Evolutionary conservation across 352 stramenopile genomes (phyloP).

Genomic region (Phytophthora foliorum): DNA sequence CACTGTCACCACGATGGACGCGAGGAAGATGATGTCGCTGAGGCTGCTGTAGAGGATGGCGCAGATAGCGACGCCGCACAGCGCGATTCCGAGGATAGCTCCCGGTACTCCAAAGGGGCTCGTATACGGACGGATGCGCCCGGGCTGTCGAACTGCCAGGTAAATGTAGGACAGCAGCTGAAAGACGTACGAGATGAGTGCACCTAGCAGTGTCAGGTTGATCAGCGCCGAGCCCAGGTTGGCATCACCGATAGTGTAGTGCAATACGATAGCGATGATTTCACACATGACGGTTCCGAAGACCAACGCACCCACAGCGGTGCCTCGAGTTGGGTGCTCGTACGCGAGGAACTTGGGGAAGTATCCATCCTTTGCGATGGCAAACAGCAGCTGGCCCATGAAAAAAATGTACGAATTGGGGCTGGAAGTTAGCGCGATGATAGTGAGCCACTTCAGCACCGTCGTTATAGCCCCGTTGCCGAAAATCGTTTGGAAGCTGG

Average conservation of each 20-base stretch:
- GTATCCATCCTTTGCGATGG: slow-evolving; percentile 74
- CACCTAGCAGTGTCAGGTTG: slow-evolving; percentile 46
- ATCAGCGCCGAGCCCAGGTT: slow-evolving; percentile 63
- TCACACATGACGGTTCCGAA: slow-evolving; percentile 50
- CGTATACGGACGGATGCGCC: slow-evolving; percentile 58
- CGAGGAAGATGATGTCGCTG: slow-evolving; percentile 64
- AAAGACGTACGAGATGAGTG: slow-evolving; percentile 75
- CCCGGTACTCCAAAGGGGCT: slow-evolving; percentile 70
- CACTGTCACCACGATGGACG: slow-evolving; percentile 58
- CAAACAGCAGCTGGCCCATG: slow-evolving; percentile 73
- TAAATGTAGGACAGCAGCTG: slow-evolving; percentile 71
- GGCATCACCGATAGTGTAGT: slow-evolving; percentile 70
- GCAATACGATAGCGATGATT: slow-evolving; percentile 55
- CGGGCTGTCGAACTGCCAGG: slow-evolving; percentile 53
- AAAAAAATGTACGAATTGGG: slow-evolving; percentile 83
- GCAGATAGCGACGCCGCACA: slow-evolving; percentile 55
- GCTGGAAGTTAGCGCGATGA: slow-evolving; percentile 70
- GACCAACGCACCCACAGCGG: slow-evolving; percentile 54
- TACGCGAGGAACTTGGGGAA: slow-evolving; percentile 66
- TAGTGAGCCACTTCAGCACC: slow-evolving; percentile 69
- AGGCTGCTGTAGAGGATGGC: slow-evolving; percentile 70
- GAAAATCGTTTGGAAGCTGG: slow-evolving; percentile 67
- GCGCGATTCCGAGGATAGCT: slow-evolving; percentile 52
- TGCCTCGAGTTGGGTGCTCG: slow-evolving; percentile 39
- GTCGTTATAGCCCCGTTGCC: slow-evolving; percentile 61